Evolutionary conservation across 164 flowering plant species (phyloP), one percentile per base, ranked within the genome.

Genomic region (Vitis riparia): DNA sequence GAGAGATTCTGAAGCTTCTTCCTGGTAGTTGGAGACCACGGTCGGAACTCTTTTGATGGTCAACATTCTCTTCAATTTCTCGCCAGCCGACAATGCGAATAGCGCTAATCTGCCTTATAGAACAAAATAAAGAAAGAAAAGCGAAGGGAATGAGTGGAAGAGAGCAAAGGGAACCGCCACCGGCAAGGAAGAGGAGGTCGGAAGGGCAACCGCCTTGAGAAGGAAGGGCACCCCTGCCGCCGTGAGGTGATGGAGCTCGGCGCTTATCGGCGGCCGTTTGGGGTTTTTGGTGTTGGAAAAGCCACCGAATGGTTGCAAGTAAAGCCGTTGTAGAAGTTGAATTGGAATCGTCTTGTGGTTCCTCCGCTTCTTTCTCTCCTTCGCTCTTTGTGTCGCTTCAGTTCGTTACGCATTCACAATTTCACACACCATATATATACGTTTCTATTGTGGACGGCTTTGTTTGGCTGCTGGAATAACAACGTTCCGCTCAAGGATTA

Each of bases 1-100:
- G 55, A 15, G 11, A 11, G 53, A 23, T 74, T 78, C 62, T 55
- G 71, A 53, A 50, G 27, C 23, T 8, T 74, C 63, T 75, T 84
- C 83, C 78, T 90, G 97, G 77, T 78, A 87, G 62, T 87, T 90
- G 9, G 94, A 89, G 51, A 89, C 78, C 32, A 91, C 79, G 16
- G 93, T 90, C 9, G 97, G 88, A 73, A 91, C 93, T 75, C 91
- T 86, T 82, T 90, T 89, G 72, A 91, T 91, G 58, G 76, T 89
- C 76, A 89, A 66, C 88, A 84, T 85, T 59, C 50, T 77, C 48
- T 56, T 55, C 11, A 55, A n/a, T 2, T 32, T 1, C 12, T 12
- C 6, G 27, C 61, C 8, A 10, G 5, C 0, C 19, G 59, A 56
- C 19, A 56, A 9, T n/a, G 19, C 23, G 27, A n/a, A 9, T 16